Evolutionary conservation across 129 eudicot genomes (phyloP), one percentile per base, ranked within the genome.

Genomic region (Calendula officinalis): DNA sequence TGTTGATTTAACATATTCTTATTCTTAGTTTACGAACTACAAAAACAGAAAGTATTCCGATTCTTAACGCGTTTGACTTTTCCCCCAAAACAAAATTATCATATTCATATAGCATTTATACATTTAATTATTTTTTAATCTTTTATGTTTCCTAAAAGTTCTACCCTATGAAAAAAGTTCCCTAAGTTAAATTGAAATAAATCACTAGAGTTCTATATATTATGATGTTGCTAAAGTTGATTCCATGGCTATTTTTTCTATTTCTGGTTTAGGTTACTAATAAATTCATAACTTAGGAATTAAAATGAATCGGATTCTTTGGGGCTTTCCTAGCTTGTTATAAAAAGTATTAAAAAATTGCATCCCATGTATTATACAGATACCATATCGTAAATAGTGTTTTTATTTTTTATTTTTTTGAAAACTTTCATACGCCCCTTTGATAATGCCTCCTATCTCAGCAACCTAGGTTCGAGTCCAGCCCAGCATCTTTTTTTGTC

Each of bases 271-370:
- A 27, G 0, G 42, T 56, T 34, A 12, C 3, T 62, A 72, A 42
- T 16, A 10, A 40, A 53, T 42, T 14, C 10, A 55, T 7, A 63
- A 43, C 43, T 43, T 62, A n/a, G 4, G 63, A 40, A 52, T 33
- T 54, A 3, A 34, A 55, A 3, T 64, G 77, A 63, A 72, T 72
- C 77, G 50, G 77, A 64, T 72, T 64, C 77, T 46, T 69, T 63
- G 45, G 22, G 40, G 53, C 44, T 55, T 71, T 3, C 10, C 40
- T 53, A 33, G 52, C 57, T 52, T 62, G 6, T 50, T 71, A 38
- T 15, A 70, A 47, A 38, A 69, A 46, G 4, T 50, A 48, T 6
- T 33, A 11, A 44, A 12, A 12, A 46, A 6, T 4, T 5, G 15
- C 16, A 10, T 36, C 16, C 22, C 70, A 48, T 35, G 11, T 36